These are phyloP conservation scores for Yamadazyma endophytica DNA, from an alignment of 805 yeast species.

Conservation along the genomic window DNA sequence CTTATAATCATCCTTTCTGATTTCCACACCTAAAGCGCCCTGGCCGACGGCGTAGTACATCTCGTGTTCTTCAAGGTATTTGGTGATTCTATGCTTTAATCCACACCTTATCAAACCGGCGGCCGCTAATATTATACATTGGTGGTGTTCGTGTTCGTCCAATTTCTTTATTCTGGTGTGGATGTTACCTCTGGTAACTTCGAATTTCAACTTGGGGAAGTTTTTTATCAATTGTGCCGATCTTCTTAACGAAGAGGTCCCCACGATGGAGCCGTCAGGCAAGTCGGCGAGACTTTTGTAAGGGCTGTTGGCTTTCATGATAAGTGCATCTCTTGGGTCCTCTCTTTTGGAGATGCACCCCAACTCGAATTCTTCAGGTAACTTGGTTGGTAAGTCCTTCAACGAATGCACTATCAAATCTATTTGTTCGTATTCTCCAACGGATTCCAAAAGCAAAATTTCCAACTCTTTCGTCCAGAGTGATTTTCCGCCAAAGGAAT, in stretches of 20 bases:
- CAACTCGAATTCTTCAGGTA: conserved; percentile 85
- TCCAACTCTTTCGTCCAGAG: conserved; percentile 96
- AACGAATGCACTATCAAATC: conserved; percentile 92
- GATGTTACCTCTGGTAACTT: conserved; percentile 75
- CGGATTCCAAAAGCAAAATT: conserved; percentile 58
- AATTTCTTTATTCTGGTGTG: conserved; percentile 79
- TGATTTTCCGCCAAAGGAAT: conserved; percentile 94
- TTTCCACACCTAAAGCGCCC: conserved; percentile 94
- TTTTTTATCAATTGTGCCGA: conserved; percentile 82
- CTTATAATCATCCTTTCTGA: conserved; percentile 61
- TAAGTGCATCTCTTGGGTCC: conserved; percentile 90
- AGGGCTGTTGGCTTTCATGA: conserved; percentile 63
- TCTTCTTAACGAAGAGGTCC: conserved; percentile 92
- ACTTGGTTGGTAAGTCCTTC: conserved; percentile 86
- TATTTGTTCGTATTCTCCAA: conserved; percentile 61
- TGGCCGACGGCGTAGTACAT: conserved; percentile 99
- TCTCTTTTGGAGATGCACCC: conserved; percentile 85
- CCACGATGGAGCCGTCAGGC: conserved; percentile 83
- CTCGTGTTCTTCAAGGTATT: conserved; percentile 63
- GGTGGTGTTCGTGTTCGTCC: conserved; percentile 53
- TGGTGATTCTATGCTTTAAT: conserved; percentile 71
- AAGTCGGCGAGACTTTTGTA: conserved; percentile 66
- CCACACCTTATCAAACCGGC: conserved; percentile 84
- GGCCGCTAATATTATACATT: conserved; percentile 83
- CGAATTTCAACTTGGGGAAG: conserved; percentile 73